Conservation (phyloP, 129 eudicot species). For the Centrapalus pauciflorus region DNA sequence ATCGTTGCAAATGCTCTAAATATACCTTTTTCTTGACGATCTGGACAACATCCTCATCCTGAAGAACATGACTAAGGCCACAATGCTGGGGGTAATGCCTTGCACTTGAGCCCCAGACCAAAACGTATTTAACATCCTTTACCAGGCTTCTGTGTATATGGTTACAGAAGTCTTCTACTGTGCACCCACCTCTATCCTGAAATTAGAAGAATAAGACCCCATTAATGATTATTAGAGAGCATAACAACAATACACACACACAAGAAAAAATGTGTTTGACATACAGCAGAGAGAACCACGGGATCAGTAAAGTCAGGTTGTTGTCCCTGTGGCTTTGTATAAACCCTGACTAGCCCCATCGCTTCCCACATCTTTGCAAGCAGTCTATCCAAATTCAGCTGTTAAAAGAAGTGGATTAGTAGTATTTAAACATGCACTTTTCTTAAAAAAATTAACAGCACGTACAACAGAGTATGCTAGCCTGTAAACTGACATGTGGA, state of each 20-base stretch:
- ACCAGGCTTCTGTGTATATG: slow-evolving; percentile 89
- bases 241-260: background rate
- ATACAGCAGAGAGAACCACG: slow-evolving; percentile 91
- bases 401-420: slow-evolving; percentile 21
- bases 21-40: slow-evolving; percentile 94
- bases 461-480: background rate
- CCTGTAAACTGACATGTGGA: background rate
- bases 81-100: slow-evolving; percentile 98
- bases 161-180: slow-evolving; percentile 89
- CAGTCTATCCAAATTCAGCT: slow-evolving; percentile 96
- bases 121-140: slow-evolving; percentile 85
- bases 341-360: slow-evolving; percentile 97
- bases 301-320: slow-evolving; percentile 97
- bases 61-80: slow-evolving; percentile 82
- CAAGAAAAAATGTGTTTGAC: slow-evolving; percentile 22
- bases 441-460: background rate
- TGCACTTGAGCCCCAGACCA: slow-evolving; percentile 97
- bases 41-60: slow-evolving; percentile 97
- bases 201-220: slow-evolving; percentile 12
- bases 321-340: slow-evolving; percentile 96
- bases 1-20: background rate
- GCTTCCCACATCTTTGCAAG: slow-evolving; percentile 99
- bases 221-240: background rate
- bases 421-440: background rate
- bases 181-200: slow-evolving; percentile 99